Conservation (phyloP, 2,329 filamentous ascomycete species). For the Aspergillus ochraceus region DNA sequence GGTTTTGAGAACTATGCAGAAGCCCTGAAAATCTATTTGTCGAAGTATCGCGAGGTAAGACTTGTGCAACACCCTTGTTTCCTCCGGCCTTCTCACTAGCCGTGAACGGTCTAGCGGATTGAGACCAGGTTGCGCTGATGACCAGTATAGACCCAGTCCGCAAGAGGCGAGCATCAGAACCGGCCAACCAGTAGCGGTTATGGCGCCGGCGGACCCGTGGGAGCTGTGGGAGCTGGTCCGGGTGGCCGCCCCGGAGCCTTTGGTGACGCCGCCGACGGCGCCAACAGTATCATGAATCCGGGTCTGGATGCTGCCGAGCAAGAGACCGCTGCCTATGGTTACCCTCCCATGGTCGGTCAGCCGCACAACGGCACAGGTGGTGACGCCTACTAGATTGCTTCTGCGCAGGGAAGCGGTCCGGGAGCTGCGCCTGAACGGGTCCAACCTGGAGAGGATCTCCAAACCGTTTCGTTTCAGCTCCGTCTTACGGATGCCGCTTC, state of each 20-base stretch:
- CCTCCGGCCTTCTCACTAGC: constrained; percentile 31
- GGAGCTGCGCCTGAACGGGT: background rate
- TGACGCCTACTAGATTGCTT: constrained; percentile 40
- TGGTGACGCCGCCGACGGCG: constrained; percentile 41
- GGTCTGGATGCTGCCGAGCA: constrained; percentile 47
- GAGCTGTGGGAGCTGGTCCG: constrained; percentile 31
- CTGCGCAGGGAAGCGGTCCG: constrained; percentile 5
- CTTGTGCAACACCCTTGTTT: constrained; percentile 26
- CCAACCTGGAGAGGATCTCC: too few species aligned
- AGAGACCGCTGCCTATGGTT: constrained; percentile 46
- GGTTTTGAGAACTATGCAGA: constrained; percentile 99
- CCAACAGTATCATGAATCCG: constrained; percentile 47
- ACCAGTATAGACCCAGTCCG: constrained; percentile 71
- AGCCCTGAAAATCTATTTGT: constrained; percentile 95
- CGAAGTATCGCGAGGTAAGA: constrained; percentile 95
- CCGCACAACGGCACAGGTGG: constrained; percentile 49
- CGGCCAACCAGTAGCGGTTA: constrained; percentile 54
- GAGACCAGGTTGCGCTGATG: constrained; percentile 29
- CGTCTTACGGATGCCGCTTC: background rate
- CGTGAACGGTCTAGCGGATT: constrained; percentile 2
- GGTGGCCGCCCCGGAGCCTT: constrained; percentile 34
- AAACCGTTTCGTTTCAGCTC: background rate
- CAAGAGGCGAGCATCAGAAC: constrained; percentile 65
- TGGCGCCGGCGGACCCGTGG: constrained; percentile 39
- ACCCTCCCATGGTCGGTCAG: constrained; percentile 47